Percentiles rank a stretch among this genome's conserved stretches.
These are phyloP conservation scores for Dendrothele bispora DNA, from an alignment of 768 basidiomycete genomes.

Conservation along the genomic window DNA sequence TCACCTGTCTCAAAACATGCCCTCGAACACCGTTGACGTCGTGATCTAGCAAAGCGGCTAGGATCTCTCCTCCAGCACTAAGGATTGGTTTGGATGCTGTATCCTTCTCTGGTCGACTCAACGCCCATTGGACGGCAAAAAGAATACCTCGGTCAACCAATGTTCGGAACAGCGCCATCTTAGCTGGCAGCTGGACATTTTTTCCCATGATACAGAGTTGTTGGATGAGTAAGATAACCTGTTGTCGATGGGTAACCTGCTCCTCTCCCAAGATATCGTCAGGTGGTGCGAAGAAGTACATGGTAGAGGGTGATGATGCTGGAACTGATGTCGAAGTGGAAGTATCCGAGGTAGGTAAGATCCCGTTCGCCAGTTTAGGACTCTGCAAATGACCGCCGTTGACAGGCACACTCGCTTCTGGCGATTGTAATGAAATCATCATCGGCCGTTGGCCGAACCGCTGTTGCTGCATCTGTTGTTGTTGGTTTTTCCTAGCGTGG, in stretches of 20 bases:
- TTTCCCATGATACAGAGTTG: conserved; percentile 96
- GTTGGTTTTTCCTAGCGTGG: conserved; percentile 34
- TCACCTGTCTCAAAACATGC: conserved; percentile 81
- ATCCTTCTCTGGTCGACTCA: conserved; percentile 65
- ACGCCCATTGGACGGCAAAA: conserved; percentile 91
- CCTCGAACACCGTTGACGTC: conserved; percentile 84
- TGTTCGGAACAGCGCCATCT: conserved; percentile 81
- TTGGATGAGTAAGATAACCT: conserved; percentile 86
- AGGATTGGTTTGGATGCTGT: conserved; percentile 56
- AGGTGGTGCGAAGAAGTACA: conserved; percentile 57
- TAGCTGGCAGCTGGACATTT: conserved; percentile 87
- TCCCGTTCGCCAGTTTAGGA: conserved; percentile 30
- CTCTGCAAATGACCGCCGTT: conserved; percentile 30
- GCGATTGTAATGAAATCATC: too few species aligned
- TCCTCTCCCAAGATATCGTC: conserved; percentile 55
- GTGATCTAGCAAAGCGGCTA: conserved; percentile 85
- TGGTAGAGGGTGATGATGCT: conserved; percentile 15
- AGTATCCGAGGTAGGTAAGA: conserved; percentile 18
- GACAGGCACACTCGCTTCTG: conserved; percentile 32
- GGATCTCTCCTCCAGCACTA: conserved; percentile 81
- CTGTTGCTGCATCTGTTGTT: conserved; percentile 20
- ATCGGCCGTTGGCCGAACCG: too few species aligned
- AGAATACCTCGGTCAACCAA: conserved; percentile 88
- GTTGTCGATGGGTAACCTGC: conserved; percentile 59
- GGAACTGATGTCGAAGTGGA: conserved; percentile 12